phyloP scores from a whole-genome alignment of 306 rosid species.

The Lagenaria siceraria region DNA sequence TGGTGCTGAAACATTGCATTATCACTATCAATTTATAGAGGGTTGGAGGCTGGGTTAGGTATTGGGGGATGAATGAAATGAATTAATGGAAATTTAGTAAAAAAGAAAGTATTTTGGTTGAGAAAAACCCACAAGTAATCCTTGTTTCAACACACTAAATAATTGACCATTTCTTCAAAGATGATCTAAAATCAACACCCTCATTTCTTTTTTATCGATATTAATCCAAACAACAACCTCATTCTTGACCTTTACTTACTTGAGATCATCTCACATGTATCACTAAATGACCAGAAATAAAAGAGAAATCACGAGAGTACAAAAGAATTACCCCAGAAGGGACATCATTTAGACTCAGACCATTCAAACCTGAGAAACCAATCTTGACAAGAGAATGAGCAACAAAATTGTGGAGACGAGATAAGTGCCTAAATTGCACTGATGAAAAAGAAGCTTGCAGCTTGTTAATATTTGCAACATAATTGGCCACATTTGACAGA shows the following conservation, averaged over 20 bases:
- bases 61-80: neutral
- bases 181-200: neutral
- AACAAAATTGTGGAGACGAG: no score
- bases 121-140: slow-evolving; percentile 1
- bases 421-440: no score
- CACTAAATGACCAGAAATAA: no score
- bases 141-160: neutral
- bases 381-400: no score
- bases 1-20: neutral
- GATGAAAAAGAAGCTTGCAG: no score
- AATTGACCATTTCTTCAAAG: neutral
- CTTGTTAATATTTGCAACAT: no score
- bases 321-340: no score
- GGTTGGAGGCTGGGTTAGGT: neutral
- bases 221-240: neutral
- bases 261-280: neutral
- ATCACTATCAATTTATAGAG: neutral
- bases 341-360: no score
- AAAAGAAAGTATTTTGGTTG: neutral
- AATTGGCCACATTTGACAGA: no score
- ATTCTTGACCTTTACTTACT: neutral
- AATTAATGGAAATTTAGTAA: neutral
- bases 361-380: no score
- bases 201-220: neutral
- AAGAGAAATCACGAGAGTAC: no score